A percentile compares a stretch with the other conserved stretches of the same genome.
Conservation (phyloP, 176 grass and related monocot species). For the Phragmites australis region DNA sequence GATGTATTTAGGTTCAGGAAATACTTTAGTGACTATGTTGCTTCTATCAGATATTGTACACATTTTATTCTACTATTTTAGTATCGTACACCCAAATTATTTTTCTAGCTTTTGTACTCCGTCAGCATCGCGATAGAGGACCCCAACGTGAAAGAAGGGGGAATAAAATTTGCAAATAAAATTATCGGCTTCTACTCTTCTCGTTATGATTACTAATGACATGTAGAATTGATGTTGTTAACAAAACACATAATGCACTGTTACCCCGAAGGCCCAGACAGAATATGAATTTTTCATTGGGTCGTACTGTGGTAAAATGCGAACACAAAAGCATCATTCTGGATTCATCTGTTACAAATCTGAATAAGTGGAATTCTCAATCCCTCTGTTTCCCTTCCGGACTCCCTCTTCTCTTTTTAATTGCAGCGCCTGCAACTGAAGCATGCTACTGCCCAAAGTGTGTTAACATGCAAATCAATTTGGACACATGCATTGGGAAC, state of each 20-base stretch:
- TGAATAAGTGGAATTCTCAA: not conserved
- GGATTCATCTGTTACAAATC: not conserved
- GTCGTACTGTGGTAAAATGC: not conserved
- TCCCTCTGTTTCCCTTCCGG: not conserved
- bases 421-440: not conserved
- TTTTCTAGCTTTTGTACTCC: no score
- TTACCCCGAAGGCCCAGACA: not conserved
- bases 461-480: not conserved
- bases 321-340: not conserved
- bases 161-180: no score
- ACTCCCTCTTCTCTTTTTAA: not conserved
- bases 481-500: not conserved
- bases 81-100: no score
- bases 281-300: not conserved
- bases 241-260: not conserved
- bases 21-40: no score
- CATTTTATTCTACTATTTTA: no score
- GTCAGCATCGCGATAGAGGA: no score
- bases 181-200: no score
- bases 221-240: slow-evolving; percentile 5
- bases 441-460: not conserved
- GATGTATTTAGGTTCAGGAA: no score
- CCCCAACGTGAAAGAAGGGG: no score
- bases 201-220: not conserved
- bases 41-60: no score